Percentiles rank a stretch among this genome's conserved stretches.
phyloP scores from a whole-genome alignment of 129 eudicot species.

The Arctium minus region DNA sequence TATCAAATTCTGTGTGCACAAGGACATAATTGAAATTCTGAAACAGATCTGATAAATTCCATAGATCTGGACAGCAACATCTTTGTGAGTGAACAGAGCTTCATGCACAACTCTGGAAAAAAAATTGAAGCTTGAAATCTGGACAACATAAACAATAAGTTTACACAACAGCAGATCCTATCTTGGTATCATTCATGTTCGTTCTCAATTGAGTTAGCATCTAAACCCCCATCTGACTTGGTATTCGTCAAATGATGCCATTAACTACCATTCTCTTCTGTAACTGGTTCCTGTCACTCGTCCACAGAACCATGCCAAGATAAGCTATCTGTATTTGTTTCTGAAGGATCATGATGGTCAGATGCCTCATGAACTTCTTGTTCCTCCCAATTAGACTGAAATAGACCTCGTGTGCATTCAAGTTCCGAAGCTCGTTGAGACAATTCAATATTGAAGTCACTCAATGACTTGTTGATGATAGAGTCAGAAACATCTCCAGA shows the following conservation, averaged over 20 bases:
- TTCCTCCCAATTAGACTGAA: conserved; percentile 23
- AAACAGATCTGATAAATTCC: too few relatives aligned
- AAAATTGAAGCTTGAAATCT: too few relatives aligned
- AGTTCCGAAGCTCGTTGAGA: conserved; percentile 13
- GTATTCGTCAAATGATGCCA: conserved; percentile 25
- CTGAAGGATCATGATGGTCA: conserved; percentile 18
- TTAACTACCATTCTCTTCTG: conserved; percentile 33
- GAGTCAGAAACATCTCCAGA: too few relatives aligned
- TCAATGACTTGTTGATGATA: too few relatives aligned
- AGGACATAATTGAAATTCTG: too few relatives aligned
- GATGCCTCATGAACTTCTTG: conserved; percentile 24
- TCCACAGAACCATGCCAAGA: conserved; percentile 34
- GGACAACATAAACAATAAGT: too few relatives aligned
- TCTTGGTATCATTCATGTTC: conserved; percentile 34
- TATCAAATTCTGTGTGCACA: too few relatives aligned
- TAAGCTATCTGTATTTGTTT: conserved; percentile 18
- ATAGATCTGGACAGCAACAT: too few relatives aligned
- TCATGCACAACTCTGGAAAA: too few relatives aligned
- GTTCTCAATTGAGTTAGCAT: conserved; percentile 32
- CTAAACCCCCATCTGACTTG: conserved; percentile 25
- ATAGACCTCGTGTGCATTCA: conserved; percentile 13
- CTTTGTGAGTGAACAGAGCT: too few relatives aligned
- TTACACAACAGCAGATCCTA: too few relatives aligned
- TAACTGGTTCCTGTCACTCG: conserved; percentile 36
- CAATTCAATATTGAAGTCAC: background rate